These are phyloP conservation scores for Psilocybe tampanensis DNA, from an alignment of 768 basidiomycete species.

Conservation along the genomic window DNA sequence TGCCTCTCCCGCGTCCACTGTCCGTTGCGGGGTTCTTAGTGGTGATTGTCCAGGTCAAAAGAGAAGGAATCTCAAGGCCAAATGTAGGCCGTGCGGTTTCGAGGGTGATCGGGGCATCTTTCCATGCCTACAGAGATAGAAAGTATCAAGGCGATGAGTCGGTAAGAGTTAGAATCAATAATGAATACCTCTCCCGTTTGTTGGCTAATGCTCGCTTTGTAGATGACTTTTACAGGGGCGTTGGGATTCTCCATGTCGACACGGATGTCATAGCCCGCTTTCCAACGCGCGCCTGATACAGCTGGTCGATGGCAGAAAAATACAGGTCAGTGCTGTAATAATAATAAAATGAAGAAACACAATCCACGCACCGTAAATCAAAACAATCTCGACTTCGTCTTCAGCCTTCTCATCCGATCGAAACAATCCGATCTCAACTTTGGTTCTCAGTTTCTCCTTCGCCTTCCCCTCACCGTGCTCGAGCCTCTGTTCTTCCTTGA, in stretches of 20 bases:
- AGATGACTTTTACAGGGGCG: constrained; percentile 30
- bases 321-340: neutral
- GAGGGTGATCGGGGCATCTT: constrained; percentile 33
- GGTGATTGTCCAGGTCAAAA: constrained; percentile 11
- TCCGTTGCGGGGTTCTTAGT: neutral
- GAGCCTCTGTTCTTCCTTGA: constrained; percentile 10
- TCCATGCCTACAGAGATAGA: constrained; percentile 18
- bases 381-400: constrained; percentile 33
- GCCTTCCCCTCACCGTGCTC: constrained; percentile 15
- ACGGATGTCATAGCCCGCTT: constrained; percentile 38
- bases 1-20: neutral
- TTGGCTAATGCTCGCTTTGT: constrained; percentile 40
- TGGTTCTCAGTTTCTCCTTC: constrained; percentile 7
- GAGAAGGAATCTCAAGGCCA: constrained; percentile 9
- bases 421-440: constrained; percentile 30
- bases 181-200: constrained; percentile 37
- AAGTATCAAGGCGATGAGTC: too few species aligned
- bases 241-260: constrained; percentile 34
- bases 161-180: constrained; percentile 1
- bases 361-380: constrained; percentile 43
- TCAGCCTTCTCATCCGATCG: constrained; percentile 26
- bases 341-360: neutral
- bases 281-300: constrained; percentile 33
- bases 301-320: constrained; percentile 11
- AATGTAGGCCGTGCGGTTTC: constrained; percentile 32